phyloP scores from a whole-genome alignment of 352 stramenopile genomes.

The Globisporangium mamillatum region DNA sequence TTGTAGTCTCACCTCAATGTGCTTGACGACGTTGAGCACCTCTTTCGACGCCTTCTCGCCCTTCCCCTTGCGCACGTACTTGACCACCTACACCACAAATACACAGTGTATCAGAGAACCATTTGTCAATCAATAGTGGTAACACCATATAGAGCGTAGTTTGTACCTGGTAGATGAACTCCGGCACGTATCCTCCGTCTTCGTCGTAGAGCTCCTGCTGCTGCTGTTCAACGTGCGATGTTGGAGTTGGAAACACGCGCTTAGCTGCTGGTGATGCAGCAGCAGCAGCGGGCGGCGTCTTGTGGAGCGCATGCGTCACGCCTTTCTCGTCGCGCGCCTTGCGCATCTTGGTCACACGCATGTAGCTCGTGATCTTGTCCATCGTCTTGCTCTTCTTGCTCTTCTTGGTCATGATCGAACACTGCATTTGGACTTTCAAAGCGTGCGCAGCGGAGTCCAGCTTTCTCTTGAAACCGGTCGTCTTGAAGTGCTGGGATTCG shows the following conservation, averaged over 20 bases:
- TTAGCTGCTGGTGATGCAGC: background rate
- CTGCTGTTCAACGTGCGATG: constrained; percentile 20
- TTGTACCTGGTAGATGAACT: constrained; percentile 52
- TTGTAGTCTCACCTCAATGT: constrained; percentile 38
- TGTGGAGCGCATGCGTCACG: constrained; percentile 12
- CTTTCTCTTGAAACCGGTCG: too few species aligned
- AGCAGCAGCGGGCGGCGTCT: constrained; percentile 11
- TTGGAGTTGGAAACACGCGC: constrained; percentile 3
- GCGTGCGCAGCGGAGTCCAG: too few species aligned
- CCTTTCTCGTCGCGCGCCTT: constrained; percentile 30
- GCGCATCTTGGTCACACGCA: constrained; percentile 65
- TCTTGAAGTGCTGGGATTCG: too few species aligned
- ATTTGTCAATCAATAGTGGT: background rate
- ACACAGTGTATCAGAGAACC: background rate
- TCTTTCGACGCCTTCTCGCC: constrained; percentile 30
- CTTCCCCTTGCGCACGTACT: constrained; percentile 46
- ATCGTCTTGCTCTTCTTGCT: constrained; percentile 19
- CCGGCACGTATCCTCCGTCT: constrained; percentile 36
- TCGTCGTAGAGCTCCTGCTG: constrained; percentile 8
- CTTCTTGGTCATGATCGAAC: background rate
- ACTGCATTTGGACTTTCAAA: too few species aligned
- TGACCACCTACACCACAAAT: constrained; percentile 32
- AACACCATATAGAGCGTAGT: background rate
- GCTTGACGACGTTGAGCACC: constrained; percentile 38
- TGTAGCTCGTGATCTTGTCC: constrained; percentile 67